phyloP scores from a whole-genome alignment of 495 filamentous ascomycete genomes.

The Neurospora sp. region DNA sequence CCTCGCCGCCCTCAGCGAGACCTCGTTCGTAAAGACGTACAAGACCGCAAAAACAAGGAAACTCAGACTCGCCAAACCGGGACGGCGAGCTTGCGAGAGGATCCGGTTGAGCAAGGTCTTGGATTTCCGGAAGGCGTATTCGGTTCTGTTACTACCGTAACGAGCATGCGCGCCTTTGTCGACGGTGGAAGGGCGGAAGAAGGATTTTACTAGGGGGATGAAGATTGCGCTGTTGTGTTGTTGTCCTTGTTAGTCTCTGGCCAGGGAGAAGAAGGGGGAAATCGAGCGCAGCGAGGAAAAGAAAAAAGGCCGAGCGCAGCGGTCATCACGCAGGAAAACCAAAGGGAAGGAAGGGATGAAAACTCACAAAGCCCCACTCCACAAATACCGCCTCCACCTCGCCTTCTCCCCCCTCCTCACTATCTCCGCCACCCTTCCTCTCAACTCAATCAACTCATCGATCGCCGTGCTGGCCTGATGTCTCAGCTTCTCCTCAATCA shows the following conservation, averaged over 20 bases:
- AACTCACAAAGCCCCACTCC: slow-evolving; percentile 33
- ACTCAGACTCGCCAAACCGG: slow-evolving; percentile 31
- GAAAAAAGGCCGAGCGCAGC: too few relatives aligned
- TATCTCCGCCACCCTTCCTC: slow-evolving; percentile 20
- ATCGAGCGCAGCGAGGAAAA: background rate
- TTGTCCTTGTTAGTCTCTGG: background rate
- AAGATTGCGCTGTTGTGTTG: slow-evolving; percentile 24
- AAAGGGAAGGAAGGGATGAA: background rate
- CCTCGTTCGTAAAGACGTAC: slow-evolving; percentile 39
- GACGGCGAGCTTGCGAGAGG: slow-evolving; percentile 23
- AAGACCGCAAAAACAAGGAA: slow-evolving; percentile 37
- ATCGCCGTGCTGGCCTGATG: slow-evolving; percentile 24
- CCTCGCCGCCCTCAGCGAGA: slow-evolving; percentile 31
- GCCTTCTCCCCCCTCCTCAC: slow-evolving; percentile 23
- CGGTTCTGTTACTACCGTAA: slow-evolving; percentile 25
- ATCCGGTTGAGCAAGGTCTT: slow-evolving; percentile 32
- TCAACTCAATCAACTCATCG: slow-evolving; percentile 21
- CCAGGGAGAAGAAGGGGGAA: background rate
- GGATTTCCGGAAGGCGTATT: slow-evolving; percentile 36
- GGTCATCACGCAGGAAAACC: background rate
- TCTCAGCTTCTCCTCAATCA: slow-evolving; percentile 22
- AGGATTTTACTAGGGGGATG: slow-evolving; percentile 30
- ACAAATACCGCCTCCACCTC: slow-evolving; percentile 31
- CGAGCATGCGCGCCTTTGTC: slow-evolving; percentile 7
- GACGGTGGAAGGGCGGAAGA: slow-evolving; percentile 27